Evolutionary conservation across 1,139 yeast species (phyloP), one percentile per base, ranked within the genome.

Genomic region (Sugiyamaella sp.): DNA sequence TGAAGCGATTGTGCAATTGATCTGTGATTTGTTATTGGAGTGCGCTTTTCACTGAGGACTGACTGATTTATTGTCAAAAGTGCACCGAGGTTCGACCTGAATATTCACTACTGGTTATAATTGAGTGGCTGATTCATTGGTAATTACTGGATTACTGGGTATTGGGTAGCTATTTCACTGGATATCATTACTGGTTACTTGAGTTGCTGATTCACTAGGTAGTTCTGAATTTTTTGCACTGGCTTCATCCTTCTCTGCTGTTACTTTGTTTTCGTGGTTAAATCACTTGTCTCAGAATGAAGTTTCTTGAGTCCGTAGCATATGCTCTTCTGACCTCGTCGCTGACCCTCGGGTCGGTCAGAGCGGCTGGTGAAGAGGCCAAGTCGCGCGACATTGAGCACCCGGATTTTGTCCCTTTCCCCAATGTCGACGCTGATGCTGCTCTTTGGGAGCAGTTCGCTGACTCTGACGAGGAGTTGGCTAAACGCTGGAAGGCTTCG

Each of bases 401-500:
- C 39, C 58, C 58, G 10, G 51, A 48, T 2, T 56, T 54, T 40
- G 35, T 46, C 20, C 59, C 59, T 17, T 51, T 52, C 39, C 44
- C 51, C 17, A 49, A 49, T 9, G 37, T 49, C 29, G 59, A 52
- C 43, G 46, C 46, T 21, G 46, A 40, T 32, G 53, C 55, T 20
- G 53, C 41, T 16, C 50, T 53, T 20, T 53, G 56, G 56, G 96
- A 89, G 69, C 95, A 86, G 65, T 89, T 89, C 65, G 74, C 73
- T 53, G 74, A 78, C 16, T 73, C 70, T 14, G 67, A 75, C 68
- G 69, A 73, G 9, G 53, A 25, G 20, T 39, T 53, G 32, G 22
- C 33, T 27, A 52, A 59, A 33, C 72, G 78, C 39, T 89, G 96
- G 97, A 74, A 72, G 54, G 74, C 80, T 10, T 86, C 95, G 6